A percentile compares a stretch with the other conserved stretches of the same genome.
These are phyloP conservation scores for Trichothecium roseum DNA, from an alignment of 2,329 filamentous ascomycete genomes.

Conservation along the genomic window DNA sequence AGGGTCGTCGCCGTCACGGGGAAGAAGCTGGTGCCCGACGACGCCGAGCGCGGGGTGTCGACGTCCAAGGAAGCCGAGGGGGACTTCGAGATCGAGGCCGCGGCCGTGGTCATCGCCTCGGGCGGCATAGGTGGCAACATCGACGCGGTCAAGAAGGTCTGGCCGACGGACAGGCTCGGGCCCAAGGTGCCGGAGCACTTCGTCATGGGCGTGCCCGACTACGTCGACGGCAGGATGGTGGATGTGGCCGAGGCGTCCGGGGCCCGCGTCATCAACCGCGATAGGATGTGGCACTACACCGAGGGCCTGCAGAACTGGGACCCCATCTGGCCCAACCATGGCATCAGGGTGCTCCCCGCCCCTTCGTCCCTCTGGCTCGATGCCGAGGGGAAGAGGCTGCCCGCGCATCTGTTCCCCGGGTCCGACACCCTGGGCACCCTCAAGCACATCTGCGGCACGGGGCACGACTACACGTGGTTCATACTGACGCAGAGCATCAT, in stretches of 20 bases:
- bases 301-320: conserved; percentile 53
- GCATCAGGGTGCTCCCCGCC: conserved; percentile 49
- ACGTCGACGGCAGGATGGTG: conserved; percentile 56
- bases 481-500: conserved; percentile 48
- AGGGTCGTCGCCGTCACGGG: conserved; percentile 43
- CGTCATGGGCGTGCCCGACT: conserved; percentile 49
- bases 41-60: conserved; percentile 38
- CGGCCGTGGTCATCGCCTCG: conserved; percentile 42
- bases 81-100: conserved; percentile 41
- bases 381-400: conserved; percentile 46
- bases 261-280: conserved; percentile 46
- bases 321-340: conserved; percentile 50
- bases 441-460: conserved; percentile 48
- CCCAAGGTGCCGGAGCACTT: conserved; percentile 44
- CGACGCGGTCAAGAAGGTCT: conserved; percentile 46
- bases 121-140: conserved; percentile 53
- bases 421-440: conserved; percentile 47
- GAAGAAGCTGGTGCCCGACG: conserved; percentile 39
- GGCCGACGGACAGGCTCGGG: conserved; percentile 47
- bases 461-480: conserved; percentile 56
- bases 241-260: conserved; percentile 41
- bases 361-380: conserved; percentile 55
- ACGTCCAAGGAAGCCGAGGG: conserved; percentile 36
- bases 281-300: conserved; percentile 59
- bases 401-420: conserved; percentile 45